Evolutionary conservation across 441 rosid genomes (phyloP), one percentile per base, ranked within the genome.

Genomic region (Melianthus villosus): DNA sequence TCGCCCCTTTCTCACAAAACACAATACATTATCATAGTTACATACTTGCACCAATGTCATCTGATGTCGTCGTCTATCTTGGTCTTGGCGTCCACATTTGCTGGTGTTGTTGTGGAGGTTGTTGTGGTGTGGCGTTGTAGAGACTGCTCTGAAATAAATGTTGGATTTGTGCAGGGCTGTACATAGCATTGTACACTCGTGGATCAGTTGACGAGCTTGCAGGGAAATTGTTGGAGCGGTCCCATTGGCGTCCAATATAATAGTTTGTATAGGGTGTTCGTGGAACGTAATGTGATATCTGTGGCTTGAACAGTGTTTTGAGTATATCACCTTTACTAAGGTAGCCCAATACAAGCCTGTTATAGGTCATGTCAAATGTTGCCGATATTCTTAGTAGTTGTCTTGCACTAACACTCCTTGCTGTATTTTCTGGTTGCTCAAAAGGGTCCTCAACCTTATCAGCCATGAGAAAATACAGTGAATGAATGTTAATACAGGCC

Each of bases 401-500:
- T 46, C 39, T 56, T 20, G 63, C 54, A 25, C 63, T 56, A 2
- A 87, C 91, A 16, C 75, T 61, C 42, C 95, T 68, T 9, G 93
- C 87, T 36, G 79, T 40, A 53, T 83, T 87, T 59, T 64, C 75
- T 4, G 85, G 83, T 58, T 72, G 93, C 68, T 83, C 92, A 16
- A 80, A 76, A 16, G 95, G 97, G 65, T 87, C 97, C 69, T 87
- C 97, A 33, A 83, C 59, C 95, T 87, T 53, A 40, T 22, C 34
- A 53, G 41, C 33, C 32, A 52, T 16, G 28, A 58, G 31, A 38
- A 44, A 9, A 3, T 10, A 25, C 40, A 19, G 3, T 20, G 11
- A 52, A 12, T 22, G 0, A 11, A 2, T n/a, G 22, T 8, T 7
- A 7, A n/a, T 11, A 10, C 2, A 22, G 54, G 39, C 18, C 6